A percentile compares a stretch with the other conserved stretches of the same genome.
These are phyloP conservation scores for Lunularia cruciata DNA, from an alignment of 225 moss, liverwort and hornwort genomes.

Conservation along the genomic window DNA sequence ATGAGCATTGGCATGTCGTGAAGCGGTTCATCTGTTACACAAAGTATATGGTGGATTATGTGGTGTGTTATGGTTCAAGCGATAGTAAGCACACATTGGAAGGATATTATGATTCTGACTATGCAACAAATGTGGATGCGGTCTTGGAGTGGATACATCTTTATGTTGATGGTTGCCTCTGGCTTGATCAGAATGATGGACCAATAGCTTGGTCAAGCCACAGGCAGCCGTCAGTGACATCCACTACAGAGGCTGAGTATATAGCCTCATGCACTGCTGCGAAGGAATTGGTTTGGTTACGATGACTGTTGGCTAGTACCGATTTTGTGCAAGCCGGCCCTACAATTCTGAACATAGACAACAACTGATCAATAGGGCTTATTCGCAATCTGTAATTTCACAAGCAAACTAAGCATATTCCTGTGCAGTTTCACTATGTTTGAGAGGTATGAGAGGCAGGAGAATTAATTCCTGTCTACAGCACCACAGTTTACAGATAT, in stretches of 20 bases:
- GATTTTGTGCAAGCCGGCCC: background rate
- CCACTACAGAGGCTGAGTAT: slow-evolving; percentile 17
- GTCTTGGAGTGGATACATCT: background rate
- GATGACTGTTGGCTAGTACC: background rate
- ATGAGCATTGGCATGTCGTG: background rate
- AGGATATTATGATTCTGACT: slow-evolving; percentile 11
- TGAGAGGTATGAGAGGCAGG: no score
- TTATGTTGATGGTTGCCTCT: no score
- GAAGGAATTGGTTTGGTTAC: slow-evolving; percentile 12
- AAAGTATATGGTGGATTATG: no score
- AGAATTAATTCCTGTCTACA: no score
- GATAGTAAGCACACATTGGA: background rate
- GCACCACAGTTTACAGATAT: no score
- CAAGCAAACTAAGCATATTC: no score
- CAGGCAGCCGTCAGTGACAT: background rate
- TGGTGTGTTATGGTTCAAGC: background rate
- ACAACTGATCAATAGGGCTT: slow-evolving; percentile 2
- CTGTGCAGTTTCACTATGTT: no score
- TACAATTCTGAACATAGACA: slow-evolving; percentile 5
- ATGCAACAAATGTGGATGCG: slow-evolving; percentile 10
- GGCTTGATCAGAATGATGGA: slow-evolving; percentile 21
- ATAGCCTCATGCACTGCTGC: slow-evolving; percentile 5
- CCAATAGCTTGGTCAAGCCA: slow-evolving; percentile 14
- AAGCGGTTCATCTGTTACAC: background rate
- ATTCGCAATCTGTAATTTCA: slow-evolving; percentile 5